Evolutionary conservation across 129 eudicot species (phyloP).

Genomic region (Escallonia rubra): DNA sequence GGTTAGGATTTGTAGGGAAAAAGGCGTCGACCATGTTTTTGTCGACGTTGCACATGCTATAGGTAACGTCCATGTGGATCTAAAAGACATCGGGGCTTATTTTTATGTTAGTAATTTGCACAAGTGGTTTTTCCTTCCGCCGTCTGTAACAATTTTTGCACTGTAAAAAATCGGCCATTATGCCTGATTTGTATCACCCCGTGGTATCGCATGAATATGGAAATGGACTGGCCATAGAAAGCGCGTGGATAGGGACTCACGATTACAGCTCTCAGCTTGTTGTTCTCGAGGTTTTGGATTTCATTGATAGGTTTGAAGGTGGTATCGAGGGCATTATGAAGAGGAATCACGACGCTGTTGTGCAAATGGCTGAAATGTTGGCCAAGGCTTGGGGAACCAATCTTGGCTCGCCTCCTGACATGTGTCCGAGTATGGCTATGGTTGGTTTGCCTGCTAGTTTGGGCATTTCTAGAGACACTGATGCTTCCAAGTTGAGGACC

Average conservation of each 20-base stretch:
- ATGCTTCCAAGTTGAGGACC: slow-evolving; percentile 31
- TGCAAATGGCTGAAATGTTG: slow-evolving; percentile 56
- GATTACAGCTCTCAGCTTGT: slow-evolving; percentile 53
- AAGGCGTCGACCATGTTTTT: slow-evolving; percentile 43
- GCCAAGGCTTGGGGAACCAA: slow-evolving; percentile 44
- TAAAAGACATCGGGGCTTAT: slow-evolving; percentile 48
- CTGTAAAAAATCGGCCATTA: slow-evolving; percentile 18
- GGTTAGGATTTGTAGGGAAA: slow-evolving; percentile 41
- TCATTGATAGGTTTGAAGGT: slow-evolving; percentile 42
- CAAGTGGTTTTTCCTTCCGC: slow-evolving; percentile 56
- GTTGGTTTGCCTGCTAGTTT: slow-evolving; percentile 45
- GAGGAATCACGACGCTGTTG: slow-evolving; percentile 46
- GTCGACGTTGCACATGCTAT: slow-evolving; percentile 51
- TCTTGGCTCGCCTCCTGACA: slow-evolving; percentile 41
- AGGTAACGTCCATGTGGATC: slow-evolving; percentile 36
- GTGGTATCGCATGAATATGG: slow-evolving; percentile 51
- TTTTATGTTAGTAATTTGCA: slow-evolving; percentile 52
- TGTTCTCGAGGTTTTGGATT: slow-evolving; percentile 44
- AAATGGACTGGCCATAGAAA: slow-evolving; percentile 44
- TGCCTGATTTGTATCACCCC: slow-evolving; percentile 34
- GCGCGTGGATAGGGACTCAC: slow-evolving; percentile 53
- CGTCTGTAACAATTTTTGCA: slow-evolving; percentile 48
- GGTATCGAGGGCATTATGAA: slow-evolving; percentile 52
- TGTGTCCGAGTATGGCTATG: slow-evolving; percentile 52
- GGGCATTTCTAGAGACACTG: slow-evolving; percentile 35